Evolutionary conservation across 2,329 filamentous ascomycete species (phyloP), one percentile per base, ranked within the genome.

Genomic region (Taxawa tesnikishii): DNA sequence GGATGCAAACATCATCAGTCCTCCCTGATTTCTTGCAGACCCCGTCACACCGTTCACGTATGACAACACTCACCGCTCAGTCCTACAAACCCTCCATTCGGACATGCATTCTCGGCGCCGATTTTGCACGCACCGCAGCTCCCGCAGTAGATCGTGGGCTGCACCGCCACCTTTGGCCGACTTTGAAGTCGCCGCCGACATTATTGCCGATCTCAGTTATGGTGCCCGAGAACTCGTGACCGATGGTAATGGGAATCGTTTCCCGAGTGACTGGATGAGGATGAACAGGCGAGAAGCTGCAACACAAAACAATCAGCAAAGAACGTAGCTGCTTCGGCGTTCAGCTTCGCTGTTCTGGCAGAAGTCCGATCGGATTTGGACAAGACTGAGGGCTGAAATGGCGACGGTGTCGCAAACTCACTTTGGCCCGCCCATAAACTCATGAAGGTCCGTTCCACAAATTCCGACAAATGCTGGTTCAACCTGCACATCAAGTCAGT

Each of bases 171-270:
- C 12, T 60, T 55, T 38, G 79, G 12, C n/a, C 26, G 8, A 9
- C 9, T 12, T 15, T 28, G 2, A 8, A 7, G 3, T 28, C 47
- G 73, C 7, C 78, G 60, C 3, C 74, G 75, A 21, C 72, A 29
- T 77, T 54, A 7, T 48, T 48, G 1, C 74, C 74, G n/a, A 79
- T 54, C 41, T 75, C 70, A 8, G 65, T 59, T 18, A 80, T 58
- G 2, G 64, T 62, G 8, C 75, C 75, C 3, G 65, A 69, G 50
- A 79, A 75, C 46, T 80, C 76, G 45, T 80, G 75, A 15, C 76
- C 75, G 7, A 79, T 57, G 0, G 28, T 30, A 11, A 39, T 36
- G 5, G 37, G 37, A 5, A 39, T 60, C 1, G 56, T 59, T 35
- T 70, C 69, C 18, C 63, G 57, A 0, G 73, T 79, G 14, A 78